Evolutionary conservation across 1,284 basidiomycete genomes (phyloP).

Genomic region (Fomitopsis pinicola): DNA sequence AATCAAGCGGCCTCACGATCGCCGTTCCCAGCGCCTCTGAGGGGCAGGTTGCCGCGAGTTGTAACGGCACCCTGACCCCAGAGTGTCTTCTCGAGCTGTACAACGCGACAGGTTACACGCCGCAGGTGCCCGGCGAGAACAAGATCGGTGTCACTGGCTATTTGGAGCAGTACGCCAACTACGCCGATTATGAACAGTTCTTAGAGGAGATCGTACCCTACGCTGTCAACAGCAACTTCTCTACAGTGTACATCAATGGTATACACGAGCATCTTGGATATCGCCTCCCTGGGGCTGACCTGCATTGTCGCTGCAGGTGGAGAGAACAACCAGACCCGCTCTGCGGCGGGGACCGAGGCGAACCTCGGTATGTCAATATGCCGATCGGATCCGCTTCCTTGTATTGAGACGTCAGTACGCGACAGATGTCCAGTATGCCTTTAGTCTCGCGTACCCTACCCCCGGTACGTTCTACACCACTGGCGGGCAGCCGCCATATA

Average conservation of each 20-base stretch:
- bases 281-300: not conserved
- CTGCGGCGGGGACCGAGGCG: constrained; percentile 60
- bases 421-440: constrained; percentile 59
- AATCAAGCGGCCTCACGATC: constrained; percentile 26
- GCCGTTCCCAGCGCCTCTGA: constrained; percentile 28
- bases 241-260: constrained; percentile 35
- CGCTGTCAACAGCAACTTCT: constrained; percentile 38
- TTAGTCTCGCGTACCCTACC: constrained; percentile 49
- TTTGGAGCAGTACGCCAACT: constrained; percentile 51
- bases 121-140: constrained; percentile 39
- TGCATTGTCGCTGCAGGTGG: constrained; percentile 34
- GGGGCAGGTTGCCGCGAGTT: constrained; percentile 47
- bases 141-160: constrained; percentile 59
- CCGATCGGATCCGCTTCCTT: not conserved
- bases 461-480: constrained; percentile 57
- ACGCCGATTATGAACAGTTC: constrained; percentile 41
- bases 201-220: constrained; percentile 27
- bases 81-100: constrained; percentile 54
- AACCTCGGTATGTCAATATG: not conserved
- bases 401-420: not conserved
- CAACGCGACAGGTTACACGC: constrained; percentile 46
- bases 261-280: not conserved
- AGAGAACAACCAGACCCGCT: constrained; percentile 53
- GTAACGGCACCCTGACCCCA: constrained; percentile 48
- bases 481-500: constrained; percentile 55